A percentile compares a stretch with the other conserved stretches of the same genome.
phyloP scores from a whole-genome alignment of 176 grass and related monocot genomes.

The Triticum timopheevii region DNA sequence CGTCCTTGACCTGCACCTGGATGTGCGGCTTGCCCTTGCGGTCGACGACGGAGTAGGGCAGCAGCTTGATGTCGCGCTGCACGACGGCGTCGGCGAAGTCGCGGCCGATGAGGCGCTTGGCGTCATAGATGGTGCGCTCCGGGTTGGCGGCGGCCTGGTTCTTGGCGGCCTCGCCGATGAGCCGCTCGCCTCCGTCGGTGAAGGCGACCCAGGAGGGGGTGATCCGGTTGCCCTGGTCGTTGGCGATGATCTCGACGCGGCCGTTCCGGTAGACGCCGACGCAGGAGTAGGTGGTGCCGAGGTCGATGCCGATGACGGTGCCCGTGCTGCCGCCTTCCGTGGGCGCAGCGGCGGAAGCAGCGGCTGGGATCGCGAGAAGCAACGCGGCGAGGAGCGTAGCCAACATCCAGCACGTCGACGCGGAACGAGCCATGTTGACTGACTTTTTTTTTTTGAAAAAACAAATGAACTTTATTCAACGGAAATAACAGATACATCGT shows the following conservation, averaged over 20 bases:
- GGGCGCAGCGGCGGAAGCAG: not conserved
- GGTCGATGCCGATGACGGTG: conserved; percentile 70
- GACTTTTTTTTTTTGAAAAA: too few relatives aligned
- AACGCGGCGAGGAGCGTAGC: not conserved
- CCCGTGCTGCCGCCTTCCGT: not conserved
- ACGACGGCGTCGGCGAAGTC: conserved; percentile 55
- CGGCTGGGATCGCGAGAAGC: not conserved
- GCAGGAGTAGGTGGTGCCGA: conserved; percentile 75
- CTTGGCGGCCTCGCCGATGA: conserved; percentile 84
- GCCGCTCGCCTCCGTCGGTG: conserved; percentile 55
- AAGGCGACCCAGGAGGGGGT: conserved; percentile 62
- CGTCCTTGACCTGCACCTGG: conserved; percentile 5
- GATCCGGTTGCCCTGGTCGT: conserved; percentile 69
- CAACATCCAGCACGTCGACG: not conserved
- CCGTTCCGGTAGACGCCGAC: conserved; percentile 71
- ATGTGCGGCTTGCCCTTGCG: not conserved
- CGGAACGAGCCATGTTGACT: not conserved
- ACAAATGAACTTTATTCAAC: too few relatives aligned
- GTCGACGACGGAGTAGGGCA: conserved; percentile 28
- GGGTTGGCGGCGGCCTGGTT: conserved; percentile 64
- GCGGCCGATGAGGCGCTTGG: conserved; percentile 69
- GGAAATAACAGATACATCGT: too few relatives aligned
- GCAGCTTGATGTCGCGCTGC: conserved; percentile 74
- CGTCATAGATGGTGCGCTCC: conserved; percentile 66
- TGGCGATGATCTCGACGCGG: conserved; percentile 63